Evolutionary conservation across 2,329 filamentous ascomycete species (phyloP).

Genomic region (Pseudopithomyces chartarum): DNA sequence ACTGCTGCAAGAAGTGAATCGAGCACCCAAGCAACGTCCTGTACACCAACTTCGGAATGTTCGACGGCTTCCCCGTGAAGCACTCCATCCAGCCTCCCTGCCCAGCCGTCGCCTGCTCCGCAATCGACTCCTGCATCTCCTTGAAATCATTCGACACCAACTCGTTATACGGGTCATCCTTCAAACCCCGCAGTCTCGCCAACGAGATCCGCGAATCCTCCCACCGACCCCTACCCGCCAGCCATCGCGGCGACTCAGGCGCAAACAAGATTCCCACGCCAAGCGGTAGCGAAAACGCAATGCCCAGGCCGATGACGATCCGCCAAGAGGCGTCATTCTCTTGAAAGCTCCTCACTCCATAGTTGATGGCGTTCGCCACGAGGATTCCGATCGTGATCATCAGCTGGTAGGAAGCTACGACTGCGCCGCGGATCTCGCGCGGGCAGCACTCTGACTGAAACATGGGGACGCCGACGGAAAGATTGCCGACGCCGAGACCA

Average conservation of each 20-base stretch:
- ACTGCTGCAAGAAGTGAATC: conserved; percentile 40
- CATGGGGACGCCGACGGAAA: conserved; percentile 66
- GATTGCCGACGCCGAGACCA: conserved; percentile 50
- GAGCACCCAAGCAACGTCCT: conserved; percentile 35
- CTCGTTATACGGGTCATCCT: conserved; percentile 51
- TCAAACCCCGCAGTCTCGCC: conserved; percentile 58
- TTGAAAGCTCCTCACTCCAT: conserved; percentile 51
- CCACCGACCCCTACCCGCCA: conserved; percentile 55
- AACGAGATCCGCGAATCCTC: conserved; percentile 57
- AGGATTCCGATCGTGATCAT: conserved; percentile 52
- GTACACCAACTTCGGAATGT: conserved; percentile 47
- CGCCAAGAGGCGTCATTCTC: conserved; percentile 43
- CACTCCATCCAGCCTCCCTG: conserved; percentile 37
- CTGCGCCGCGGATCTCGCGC: conserved; percentile 65
- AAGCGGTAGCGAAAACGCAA: conserved; percentile 36
- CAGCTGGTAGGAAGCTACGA: conserved; percentile 59
- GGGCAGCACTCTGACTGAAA: conserved; percentile 70
- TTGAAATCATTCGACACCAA: conserved; percentile 59
- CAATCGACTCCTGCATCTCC: conserved; percentile 44
- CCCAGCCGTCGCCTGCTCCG: conserved; percentile 32
- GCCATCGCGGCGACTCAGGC: conserved; percentile 45
- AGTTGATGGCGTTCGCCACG: conserved; percentile 39
- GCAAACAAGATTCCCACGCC: conserved; percentile 37
- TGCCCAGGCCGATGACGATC: conserved; percentile 41
- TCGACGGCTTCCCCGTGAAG: conserved; percentile 40